Evolutionary conservation across 139 green algal genomes (phyloP), one percentile per base, ranked within the genome.

Genomic region (Mesotaenium endlicherianum): DNA sequence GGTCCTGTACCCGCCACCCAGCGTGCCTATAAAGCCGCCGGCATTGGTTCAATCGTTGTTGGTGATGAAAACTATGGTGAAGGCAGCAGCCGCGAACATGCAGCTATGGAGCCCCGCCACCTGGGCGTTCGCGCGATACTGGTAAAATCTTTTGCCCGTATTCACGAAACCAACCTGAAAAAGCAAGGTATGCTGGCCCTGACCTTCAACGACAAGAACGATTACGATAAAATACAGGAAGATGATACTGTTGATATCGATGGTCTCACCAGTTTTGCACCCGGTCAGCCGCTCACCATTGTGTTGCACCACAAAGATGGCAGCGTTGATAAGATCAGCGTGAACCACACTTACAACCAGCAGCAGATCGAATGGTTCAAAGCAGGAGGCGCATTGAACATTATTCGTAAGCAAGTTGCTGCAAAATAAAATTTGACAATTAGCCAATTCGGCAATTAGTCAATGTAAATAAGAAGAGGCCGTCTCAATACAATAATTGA

Each of bases 161-260:
- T 98, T 86, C 95, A 98, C 85, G 95, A 98, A 89, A 98, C 95
- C 78, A 98, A 98, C 91, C 91, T 98, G 67, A 98, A 98, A 91
- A 98, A 98, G 92, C 69, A 86, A 39, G 78, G 78, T 50, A 84
- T 84, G 78, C 40, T 84, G n/a, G 44, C 78, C 16, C 68, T 84
- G 8, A 84, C 78, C 31, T 97, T 97, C 75, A 92, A 92, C 53
- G 83, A 98, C 91, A 91, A 94, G 4, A 87, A 92, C 30, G 95
- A 98, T 91, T 98, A 98, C 87, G 95, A 98, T 88, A 95, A 95
- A 91, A 91, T 95, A 31, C 76, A 53, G 40, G 71, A 86, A 55
- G 77, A 70, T 5, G 93, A 95, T 89, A 86, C 78, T 44, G 58
- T 98, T n/a, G 90, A 90, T 84, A 95, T 97, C 89, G 58, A 92